Percentiles rank a stretch among this genome's conserved stretches.
These are phyloP conservation scores for Panicum hallii DNA, from an alignment of 202 grass and related monocot genomes.

Conservation along the genomic window DNA sequence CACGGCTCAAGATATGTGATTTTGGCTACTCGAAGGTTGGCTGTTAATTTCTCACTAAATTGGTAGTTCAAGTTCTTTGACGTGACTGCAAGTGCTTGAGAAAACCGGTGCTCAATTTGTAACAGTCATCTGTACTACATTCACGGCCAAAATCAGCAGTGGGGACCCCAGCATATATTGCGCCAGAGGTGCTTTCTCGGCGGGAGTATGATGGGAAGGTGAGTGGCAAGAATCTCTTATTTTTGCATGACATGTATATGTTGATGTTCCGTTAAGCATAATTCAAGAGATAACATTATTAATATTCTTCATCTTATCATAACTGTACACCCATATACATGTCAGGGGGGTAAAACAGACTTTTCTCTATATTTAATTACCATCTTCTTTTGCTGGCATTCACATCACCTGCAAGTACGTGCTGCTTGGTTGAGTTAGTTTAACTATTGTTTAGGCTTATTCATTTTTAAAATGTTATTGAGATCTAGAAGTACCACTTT, in stretches of 20 bases:
- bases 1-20: conserved; percentile 95
- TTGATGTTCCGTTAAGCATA: conserved; percentile 27
- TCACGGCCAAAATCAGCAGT: conserved; percentile 92
- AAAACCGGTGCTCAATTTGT: conserved; percentile 43
- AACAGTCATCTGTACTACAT: conserved; percentile 84
- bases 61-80: conserved; percentile 23
- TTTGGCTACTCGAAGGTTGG: conserved; percentile 98
- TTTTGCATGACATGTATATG: conserved; percentile 25
- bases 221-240: conserved; percentile 37
- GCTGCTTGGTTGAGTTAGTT: background rate
- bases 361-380: background rate
- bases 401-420: background rate
- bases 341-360: too few species aligned
- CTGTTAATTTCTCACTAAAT: conserved; percentile 14
- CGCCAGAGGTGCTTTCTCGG: conserved; percentile 73
- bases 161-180: conserved; percentile 87
- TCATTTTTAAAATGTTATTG: conserved; percentile 18
- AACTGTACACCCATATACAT: background rate
- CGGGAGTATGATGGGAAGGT: conserved; percentile 90
- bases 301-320: conserved; percentile 23
- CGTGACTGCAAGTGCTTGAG: conserved; percentile 14
- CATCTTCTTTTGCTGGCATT: conserved; percentile 26
- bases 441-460: conserved; percentile 32
- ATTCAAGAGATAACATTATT: background rate
- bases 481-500: conserved; percentile 25